These are phyloP conservation scores for Pseudogymnoascus sp. DNA, from an alignment of 2,329 filamentous ascomycete species.

Conservation along the genomic window DNA sequence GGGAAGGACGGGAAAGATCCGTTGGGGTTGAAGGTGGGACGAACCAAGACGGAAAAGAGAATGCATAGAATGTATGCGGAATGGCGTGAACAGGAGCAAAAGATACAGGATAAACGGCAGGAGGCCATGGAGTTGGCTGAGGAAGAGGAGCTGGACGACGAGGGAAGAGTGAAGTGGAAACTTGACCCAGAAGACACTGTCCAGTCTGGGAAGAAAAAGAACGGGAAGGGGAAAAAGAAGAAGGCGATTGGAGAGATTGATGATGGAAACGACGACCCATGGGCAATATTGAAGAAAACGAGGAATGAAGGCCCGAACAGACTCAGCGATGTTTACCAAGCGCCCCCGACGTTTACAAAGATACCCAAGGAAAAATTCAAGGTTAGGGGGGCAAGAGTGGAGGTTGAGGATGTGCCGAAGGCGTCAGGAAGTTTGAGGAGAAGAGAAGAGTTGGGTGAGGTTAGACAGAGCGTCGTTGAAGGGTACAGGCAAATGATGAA, in stretches of 20 bases:
- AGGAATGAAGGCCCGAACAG: slow-evolving; percentile 23
- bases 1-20: slow-evolving; percentile 54
- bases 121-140: slow-evolving; percentile 26
- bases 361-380: slow-evolving; percentile 29
- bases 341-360: slow-evolving; percentile 27
- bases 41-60: slow-evolving; percentile 77
- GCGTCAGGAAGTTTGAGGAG: slow-evolving; percentile 62
- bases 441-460: slow-evolving; percentile 65
- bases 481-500: slow-evolving; percentile 66
- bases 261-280: slow-evolving; percentile 28
- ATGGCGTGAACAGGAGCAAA: slow-evolving; percentile 61
- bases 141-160: slow-evolving; percentile 24
- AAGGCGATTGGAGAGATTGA: slow-evolving; percentile 38
- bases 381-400: slow-evolving; percentile 55
- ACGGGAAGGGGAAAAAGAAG: slow-evolving; percentile 23
- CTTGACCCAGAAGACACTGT: slow-evolving; percentile 46
- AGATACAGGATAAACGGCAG: slow-evolving; percentile 30
- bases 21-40: slow-evolving; percentile 56
- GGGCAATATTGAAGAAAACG: slow-evolving; percentile 25
- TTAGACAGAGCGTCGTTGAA: slow-evolving; percentile 64
- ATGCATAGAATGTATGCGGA: slow-evolving; percentile 76
- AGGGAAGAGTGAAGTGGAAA: slow-evolving; percentile 39
- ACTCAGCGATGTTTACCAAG: slow-evolving; percentile 33
- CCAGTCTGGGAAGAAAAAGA: slow-evolving; percentile 30
- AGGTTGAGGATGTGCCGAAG: slow-evolving; percentile 63